Evolutionary conservation across 208 protist genomes (phyloP).

Genomic region (Vickermania spadyakhi): DNA sequence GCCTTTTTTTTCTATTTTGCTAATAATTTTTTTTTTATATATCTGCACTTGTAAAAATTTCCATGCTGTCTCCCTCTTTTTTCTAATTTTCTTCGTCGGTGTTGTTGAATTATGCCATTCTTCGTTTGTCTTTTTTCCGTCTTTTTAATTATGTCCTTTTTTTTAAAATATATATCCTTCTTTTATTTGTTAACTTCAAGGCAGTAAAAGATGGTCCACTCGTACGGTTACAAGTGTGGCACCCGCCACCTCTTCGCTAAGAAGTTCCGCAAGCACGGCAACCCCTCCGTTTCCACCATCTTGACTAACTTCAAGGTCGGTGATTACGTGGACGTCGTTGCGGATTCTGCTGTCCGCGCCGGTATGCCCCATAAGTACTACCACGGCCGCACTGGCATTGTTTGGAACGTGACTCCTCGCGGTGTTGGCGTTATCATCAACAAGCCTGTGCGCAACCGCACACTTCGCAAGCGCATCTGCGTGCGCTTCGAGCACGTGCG

Average conservation of each 20-base stretch:
- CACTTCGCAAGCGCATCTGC: conserved; percentile 99
- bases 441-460: conserved; percentile 97
- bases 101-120: no score
- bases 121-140: no score
- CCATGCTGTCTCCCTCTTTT: no score
- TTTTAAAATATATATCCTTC: no score
- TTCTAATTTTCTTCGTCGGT: no score
- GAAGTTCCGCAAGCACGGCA: conserved; percentile 94
- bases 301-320: conserved; percentile 96
- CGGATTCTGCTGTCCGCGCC: conserved; percentile 97
- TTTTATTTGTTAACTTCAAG: background rate
- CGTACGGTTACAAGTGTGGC: conserved; percentile 95
- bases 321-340: conserved; percentile 99
- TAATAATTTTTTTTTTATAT: no score
- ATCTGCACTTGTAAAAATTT: no score
- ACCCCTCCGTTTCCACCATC: conserved; percentile 92
- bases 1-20: no score
- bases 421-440: conserved; percentile 99
- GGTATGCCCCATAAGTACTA: conserved; percentile 99
- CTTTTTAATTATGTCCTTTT: conserved; percentile 10
- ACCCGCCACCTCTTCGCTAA: conserved; percentile 97
- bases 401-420: conserved; percentile 99
- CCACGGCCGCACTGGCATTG: conserved; percentile 99
- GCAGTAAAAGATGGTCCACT: conserved; percentile 72
- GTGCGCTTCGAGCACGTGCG: conserved; percentile 99